These are phyloP conservation scores for Prinsepia uniflora DNA, from an alignment of 306 rosid species.

Conservation along the genomic window DNA sequence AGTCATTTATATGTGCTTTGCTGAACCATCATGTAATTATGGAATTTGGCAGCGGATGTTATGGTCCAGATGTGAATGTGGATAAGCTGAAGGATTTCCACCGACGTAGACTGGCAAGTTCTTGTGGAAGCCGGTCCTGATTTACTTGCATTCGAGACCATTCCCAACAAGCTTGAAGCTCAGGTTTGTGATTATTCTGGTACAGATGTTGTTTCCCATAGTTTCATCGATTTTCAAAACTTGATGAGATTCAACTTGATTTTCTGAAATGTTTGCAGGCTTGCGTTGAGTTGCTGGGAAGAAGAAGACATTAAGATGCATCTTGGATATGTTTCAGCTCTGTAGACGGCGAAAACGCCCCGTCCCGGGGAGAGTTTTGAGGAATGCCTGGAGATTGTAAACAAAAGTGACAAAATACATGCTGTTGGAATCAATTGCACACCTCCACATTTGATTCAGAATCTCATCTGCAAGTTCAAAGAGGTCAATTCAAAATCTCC, in stretches of 20 bases:
- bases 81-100: slow-evolving; percentile 85
- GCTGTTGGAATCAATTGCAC: slow-evolving; percentile 91
- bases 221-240: not conserved
- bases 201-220: not conserved
- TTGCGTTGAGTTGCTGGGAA: slow-evolving; percentile 68
- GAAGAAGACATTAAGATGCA: slow-evolving; percentile 64
- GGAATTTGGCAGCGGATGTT: slow-evolving; percentile 49
- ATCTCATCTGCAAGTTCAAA: slow-evolving; percentile 58
- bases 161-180: slow-evolving; percentile 85
- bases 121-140: slow-evolving; percentile 75
- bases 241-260: not conserved
- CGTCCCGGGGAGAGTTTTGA: slow-evolving; percentile 81
- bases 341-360: slow-evolving; percentile 80
- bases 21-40: too few species aligned
- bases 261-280: slow-evolving; percentile 41
- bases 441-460: slow-evolving; percentile 76
- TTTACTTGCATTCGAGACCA: slow-evolving; percentile 83
- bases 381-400: slow-evolving; percentile 61
- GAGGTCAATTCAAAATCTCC: slow-evolving; percentile 36
- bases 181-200: slow-evolving; percentile 41
- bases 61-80: slow-evolving; percentile 56
- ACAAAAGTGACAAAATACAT: slow-evolving; percentile 50
- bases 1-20: not conserved
- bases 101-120: slow-evolving; percentile 75
- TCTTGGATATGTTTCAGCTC: slow-evolving; percentile 87